phyloP scores from a whole-genome alignment of 768 basidiomycete species.

The Suillus subaureus region DNA sequence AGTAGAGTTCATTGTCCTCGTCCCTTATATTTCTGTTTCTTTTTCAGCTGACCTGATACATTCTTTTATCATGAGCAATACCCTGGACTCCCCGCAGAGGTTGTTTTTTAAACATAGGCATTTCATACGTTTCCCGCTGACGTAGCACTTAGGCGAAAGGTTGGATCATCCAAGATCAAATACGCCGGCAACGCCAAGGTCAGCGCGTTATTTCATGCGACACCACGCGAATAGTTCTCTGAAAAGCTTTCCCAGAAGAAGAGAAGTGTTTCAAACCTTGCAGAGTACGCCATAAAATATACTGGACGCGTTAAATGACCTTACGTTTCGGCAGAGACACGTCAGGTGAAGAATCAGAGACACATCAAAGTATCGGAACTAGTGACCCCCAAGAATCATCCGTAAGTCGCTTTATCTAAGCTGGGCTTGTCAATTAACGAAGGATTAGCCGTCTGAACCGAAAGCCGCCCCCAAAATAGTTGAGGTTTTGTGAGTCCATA shows the following conservation, averaged over 20 bases:
- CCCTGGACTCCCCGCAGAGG: constrained; percentile 15
- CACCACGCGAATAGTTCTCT: constrained; percentile 7
- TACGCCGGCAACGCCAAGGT: constrained; percentile 17
- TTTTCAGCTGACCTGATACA: constrained; percentile 23
- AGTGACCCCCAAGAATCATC: constrained; percentile 4
- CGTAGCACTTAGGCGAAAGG: constrained; percentile 18
- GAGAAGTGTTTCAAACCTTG: constrained; percentile 5
- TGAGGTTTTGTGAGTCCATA: constrained; percentile 33
- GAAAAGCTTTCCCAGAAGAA: constrained; percentile 10
- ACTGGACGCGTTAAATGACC: not conserved
- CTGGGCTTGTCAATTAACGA: not conserved
- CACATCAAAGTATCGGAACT: constrained; percentile 2
- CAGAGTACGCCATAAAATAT: constrained; percentile 11
- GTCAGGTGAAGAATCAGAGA: constrained; percentile 16
- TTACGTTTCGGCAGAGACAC: constrained; percentile 2
- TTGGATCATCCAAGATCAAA: constrained; percentile 11
- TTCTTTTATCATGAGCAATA: constrained; percentile 35
- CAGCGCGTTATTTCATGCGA: constrained; percentile 15
- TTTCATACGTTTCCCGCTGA: constrained; percentile 7
- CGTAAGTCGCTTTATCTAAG: not conserved
- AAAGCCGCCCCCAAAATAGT: constrained; percentile 30
- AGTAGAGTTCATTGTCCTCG: constrained; percentile 20
- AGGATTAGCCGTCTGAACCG: constrained; percentile 6
- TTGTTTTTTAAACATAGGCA: constrained; percentile 12
- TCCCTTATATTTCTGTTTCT: constrained; percentile 16